phyloP scores from a whole-genome alignment of 208 protist genomes.

The Leptomonas seymouri region DNA sequence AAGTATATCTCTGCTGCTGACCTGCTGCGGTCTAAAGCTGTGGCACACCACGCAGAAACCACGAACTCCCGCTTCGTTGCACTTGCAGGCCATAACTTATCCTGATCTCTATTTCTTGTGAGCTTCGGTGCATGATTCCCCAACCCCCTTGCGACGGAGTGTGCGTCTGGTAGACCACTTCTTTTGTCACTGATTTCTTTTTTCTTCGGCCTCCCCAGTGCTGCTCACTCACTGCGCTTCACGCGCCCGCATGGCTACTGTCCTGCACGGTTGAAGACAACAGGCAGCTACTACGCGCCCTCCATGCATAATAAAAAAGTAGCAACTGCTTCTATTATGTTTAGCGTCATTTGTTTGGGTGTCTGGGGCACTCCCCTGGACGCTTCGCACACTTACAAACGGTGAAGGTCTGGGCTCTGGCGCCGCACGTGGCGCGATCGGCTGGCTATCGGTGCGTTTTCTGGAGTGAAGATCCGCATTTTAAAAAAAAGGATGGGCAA shows the following conservation, averaged over 20 bases:
- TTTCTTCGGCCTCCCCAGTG: neutral
- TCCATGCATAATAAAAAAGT: too few species aligned
- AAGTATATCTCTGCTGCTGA: slow-evolving; percentile 40
- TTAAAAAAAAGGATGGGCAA: too few species aligned
- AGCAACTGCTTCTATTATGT: too few species aligned
- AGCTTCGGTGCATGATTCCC: neutral
- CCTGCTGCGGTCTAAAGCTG: slow-evolving; percentile 7
- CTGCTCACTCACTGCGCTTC: neutral
- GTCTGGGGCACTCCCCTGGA: too few species aligned
- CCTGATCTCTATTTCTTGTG: neutral
- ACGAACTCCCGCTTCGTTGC: slow-evolving; percentile 3
- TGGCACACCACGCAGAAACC: slow-evolving; percentile 9
- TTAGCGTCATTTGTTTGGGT: slow-evolving; percentile 14
- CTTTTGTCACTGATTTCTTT: slow-evolving; percentile 6
- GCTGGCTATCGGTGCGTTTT: too few species aligned
- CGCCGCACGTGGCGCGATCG: too few species aligned
- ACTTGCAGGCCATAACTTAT: neutral
- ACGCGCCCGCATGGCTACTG: too few species aligned
- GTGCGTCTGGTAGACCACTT: neutral
- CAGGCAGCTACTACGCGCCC: too few species aligned
- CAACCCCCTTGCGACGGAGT: neutral
- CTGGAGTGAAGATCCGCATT: too few species aligned
- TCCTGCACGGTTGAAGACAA: too few species aligned
- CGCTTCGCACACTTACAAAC: too few species aligned
- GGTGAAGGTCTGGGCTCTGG: too few species aligned